Percentiles rank a stretch among this genome's conserved stretches.
phyloP scores from a whole-genome alignment of 192 early-diverging fungal species.

The Coemansia sp. region DNA sequence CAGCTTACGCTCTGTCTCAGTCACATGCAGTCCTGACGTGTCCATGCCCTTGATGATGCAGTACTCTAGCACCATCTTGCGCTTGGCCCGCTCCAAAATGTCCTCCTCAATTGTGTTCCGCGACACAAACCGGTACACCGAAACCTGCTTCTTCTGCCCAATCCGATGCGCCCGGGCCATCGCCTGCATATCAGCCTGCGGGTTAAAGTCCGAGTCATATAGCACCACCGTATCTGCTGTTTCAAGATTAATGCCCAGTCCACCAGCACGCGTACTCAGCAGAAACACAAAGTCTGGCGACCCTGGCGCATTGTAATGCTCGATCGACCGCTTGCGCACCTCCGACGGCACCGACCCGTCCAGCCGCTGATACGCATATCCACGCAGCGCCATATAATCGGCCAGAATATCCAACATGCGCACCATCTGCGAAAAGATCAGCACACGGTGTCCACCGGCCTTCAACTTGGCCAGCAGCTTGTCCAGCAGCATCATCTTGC shows the following conservation, averaged over 20 bases:
- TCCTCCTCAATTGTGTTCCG: constrained; percentile 98
- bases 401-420: constrained; percentile 94
- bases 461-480: constrained; percentile 90
- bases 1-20: constrained; percentile 54
- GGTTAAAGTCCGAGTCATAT: constrained; percentile 94
- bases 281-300: constrained; percentile 95
- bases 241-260: constrained; percentile 93
- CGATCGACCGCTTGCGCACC: constrained; percentile 92
- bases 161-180: constrained; percentile 98
- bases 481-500: constrained; percentile 97
- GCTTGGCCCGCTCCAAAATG: constrained; percentile 96
- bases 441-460: constrained; percentile 88
- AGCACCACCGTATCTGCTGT: constrained; percentile 98
- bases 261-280: constrained; percentile 95
- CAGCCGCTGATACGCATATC: constrained; percentile 87
- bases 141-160: constrained; percentile 95
- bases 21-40: constrained; percentile 79
- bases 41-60: constrained; percentile 99
- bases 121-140: constrained; percentile 96
- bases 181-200: constrained; percentile 95
- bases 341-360: constrained; percentile 90
- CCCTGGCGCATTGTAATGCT: constrained; percentile 94
- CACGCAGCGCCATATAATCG: constrained; percentile 87
- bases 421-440: constrained; percentile 99
- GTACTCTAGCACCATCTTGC: constrained; percentile 99